A percentile compares a stretch with the other conserved stretches of the same genome.
Evolutionary conservation across 2,329 filamentous ascomycete species (phyloP).

Genomic region (Trichothecium roseum): DNA sequence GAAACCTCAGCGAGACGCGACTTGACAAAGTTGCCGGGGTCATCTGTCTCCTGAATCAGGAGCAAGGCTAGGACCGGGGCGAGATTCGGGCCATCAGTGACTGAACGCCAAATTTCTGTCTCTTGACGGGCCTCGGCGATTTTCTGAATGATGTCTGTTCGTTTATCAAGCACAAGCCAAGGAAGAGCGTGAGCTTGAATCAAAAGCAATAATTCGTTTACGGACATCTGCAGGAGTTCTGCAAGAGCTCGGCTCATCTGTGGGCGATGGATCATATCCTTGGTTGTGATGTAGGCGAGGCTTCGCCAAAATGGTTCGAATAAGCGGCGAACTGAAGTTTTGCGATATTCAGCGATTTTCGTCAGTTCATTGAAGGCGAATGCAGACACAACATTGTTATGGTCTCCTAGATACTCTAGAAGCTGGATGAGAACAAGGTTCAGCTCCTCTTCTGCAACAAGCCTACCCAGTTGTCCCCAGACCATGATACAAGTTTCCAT

Average conservation of each 20-base stretch:
- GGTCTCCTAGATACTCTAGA: slow-evolving; percentile 77
- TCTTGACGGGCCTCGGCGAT: slow-evolving; percentile 72
- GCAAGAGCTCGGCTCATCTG: slow-evolving; percentile 73
- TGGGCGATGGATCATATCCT: slow-evolving; percentile 71
- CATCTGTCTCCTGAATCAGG: slow-evolving; percentile 43
- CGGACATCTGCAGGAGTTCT: slow-evolving; percentile 66
- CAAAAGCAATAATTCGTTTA: slow-evolving; percentile 61
- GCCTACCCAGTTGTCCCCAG: slow-evolving; percentile 73
- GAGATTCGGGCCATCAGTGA: slow-evolving; percentile 47
- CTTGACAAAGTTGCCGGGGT: slow-evolving; percentile 57
- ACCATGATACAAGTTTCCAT: slow-evolving; percentile 80
- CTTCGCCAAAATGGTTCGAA: slow-evolving; percentile 85
- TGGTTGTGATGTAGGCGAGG: slow-evolving; percentile 71
- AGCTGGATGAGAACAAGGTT: slow-evolving; percentile 77
- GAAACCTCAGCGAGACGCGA: slow-evolving; percentile 59
- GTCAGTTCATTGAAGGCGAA: slow-evolving; percentile 76
- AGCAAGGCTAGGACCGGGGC: slow-evolving; percentile 48
- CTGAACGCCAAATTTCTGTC: slow-evolving; percentile 44
- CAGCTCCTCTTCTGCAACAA: slow-evolving; percentile 70
- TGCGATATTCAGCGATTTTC: slow-evolving; percentile 56
- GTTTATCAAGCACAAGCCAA: slow-evolving; percentile 71
- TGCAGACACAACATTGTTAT: slow-evolving; percentile 67
- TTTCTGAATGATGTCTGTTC: slow-evolving; percentile 66
- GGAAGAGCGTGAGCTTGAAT: slow-evolving; percentile 79
- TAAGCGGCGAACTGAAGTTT: slow-evolving; percentile 53